Conservation (phyloP, 129 eudicot species). For the Calendula officinalis region DNA sequence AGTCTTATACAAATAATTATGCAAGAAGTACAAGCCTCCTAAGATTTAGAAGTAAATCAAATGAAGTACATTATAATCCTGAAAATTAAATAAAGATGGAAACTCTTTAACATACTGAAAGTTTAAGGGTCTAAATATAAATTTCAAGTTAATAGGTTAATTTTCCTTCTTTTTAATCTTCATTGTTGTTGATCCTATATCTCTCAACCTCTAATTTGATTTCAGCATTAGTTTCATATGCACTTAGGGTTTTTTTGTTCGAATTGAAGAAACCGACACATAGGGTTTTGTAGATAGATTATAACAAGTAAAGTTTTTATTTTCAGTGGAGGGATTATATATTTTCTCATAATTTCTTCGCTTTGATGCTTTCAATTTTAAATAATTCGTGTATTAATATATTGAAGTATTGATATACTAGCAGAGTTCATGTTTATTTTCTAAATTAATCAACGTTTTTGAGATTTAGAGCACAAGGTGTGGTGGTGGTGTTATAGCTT, state of each 20-base stretch:
- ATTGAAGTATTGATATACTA: background rate
- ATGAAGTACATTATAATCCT: slow-evolving; percentile 67
- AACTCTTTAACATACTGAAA: no score
- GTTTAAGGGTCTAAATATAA: no score
- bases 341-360: background rate
- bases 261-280: no score
- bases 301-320: background rate
- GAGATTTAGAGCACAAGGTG: no score
- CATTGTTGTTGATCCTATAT: background rate
- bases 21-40: slow-evolving; percentile 19
- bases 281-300: background rate
- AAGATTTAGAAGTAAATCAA: background rate
- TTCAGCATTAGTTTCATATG: background rate
- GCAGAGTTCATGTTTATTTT: background rate
- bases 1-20: slow-evolving; percentile 9
- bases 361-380: background rate
- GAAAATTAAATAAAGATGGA: no score
- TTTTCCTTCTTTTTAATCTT: background rate
- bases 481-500: no score
- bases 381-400: background rate
- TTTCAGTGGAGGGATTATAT: background rate
- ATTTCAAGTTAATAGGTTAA: no score
- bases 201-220: background rate
- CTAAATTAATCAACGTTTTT: no score
- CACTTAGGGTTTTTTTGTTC: slow-evolving; percentile 13